Evolutionary conservation across 345 rosid genomes (phyloP).

Genomic region (Pistacia integerrima): DNA sequence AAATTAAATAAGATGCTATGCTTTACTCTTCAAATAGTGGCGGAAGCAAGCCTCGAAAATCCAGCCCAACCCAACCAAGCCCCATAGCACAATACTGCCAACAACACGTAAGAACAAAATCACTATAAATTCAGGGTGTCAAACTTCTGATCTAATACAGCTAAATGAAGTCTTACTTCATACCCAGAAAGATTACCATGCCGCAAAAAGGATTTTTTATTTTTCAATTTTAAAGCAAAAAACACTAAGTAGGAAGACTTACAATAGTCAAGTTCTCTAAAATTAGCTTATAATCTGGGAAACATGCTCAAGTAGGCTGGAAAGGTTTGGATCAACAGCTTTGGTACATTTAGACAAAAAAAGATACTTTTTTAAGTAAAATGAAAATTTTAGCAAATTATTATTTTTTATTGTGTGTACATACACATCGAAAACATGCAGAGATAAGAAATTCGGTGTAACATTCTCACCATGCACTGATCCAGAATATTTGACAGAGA

Average conservation of each 20-base stretch:
- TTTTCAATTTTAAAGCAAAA: neutral
- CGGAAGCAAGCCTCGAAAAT: conserved; percentile 96
- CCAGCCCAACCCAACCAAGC: conserved; percentile 94
- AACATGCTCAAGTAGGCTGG: neutral
- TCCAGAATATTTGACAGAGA: conserved; percentile 92
- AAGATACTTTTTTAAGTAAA: neutral
- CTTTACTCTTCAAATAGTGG: conserved; percentile 88
- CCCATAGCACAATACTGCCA: conserved; percentile 90
- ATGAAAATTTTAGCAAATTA: neutral
- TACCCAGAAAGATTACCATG: conserved; percentile 2
- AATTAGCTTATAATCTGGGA: neutral
- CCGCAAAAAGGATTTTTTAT: neutral
- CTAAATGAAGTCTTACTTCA: neutral
- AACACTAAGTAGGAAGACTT: neutral
- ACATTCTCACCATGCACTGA: conserved; percentile 79
- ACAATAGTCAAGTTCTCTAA: neutral
- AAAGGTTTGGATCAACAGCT: neutral
- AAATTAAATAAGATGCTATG: neutral
- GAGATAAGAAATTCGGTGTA: too few relatives aligned
- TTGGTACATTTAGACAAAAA: neutral
- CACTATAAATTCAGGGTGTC: neutral
- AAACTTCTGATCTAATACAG: neutral
- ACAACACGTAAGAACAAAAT: conserved; percentile 14
- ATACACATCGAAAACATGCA: conserved; percentile 2
- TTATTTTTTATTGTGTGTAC: neutral